These are phyloP conservation scores for Apophysomyces sp. DNA, from an alignment of 371 early-diverging fungal genomes.

Conservation along the genomic window DNA sequence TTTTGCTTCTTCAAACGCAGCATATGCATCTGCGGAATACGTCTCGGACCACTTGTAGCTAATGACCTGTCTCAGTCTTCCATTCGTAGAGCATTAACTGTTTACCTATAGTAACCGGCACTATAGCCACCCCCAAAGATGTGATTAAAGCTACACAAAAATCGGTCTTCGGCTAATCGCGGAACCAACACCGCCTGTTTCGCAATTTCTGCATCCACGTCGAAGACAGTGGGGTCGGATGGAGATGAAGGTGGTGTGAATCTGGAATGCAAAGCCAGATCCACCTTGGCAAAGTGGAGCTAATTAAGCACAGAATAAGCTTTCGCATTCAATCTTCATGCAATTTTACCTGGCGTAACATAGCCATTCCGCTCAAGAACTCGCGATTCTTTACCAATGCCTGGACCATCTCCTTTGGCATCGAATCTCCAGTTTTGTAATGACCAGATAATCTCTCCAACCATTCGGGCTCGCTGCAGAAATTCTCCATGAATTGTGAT, in stretches of 20 bases:
- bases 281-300: conserved; percentile 62
- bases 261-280: conserved; percentile 57
- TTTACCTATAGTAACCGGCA: conserved; percentile 64
- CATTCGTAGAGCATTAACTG: neutral
- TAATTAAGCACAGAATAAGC: conserved; percentile 5
- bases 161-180: conserved; percentile 55
- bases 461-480: conserved; percentile 63
- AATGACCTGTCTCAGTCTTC: neutral
- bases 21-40: conserved; percentile 70
- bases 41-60: conserved; percentile 73
- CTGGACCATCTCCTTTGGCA: conserved; percentile 62
- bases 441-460: conserved; percentile 53
- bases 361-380: conserved; percentile 61
- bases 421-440: conserved; percentile 56
- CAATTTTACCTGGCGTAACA: conserved; percentile 49
- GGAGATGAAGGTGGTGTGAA: conserved; percentile 34
- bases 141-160: conserved; percentile 64
- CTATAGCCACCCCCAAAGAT: conserved; percentile 68
- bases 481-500: conserved; percentile 76
- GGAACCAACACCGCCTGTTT: conserved; percentile 49
- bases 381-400: conserved; percentile 51
- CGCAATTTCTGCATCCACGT: conserved; percentile 57
- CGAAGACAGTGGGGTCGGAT: conserved; percentile 50
- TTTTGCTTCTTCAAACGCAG: conserved; percentile 59
- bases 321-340: neutral